A percentile compares a stretch with the other conserved stretches of the same genome.
Conservation (phyloP, 192 early-diverging fungal genomes). For the Coemansia sp. region DNA sequence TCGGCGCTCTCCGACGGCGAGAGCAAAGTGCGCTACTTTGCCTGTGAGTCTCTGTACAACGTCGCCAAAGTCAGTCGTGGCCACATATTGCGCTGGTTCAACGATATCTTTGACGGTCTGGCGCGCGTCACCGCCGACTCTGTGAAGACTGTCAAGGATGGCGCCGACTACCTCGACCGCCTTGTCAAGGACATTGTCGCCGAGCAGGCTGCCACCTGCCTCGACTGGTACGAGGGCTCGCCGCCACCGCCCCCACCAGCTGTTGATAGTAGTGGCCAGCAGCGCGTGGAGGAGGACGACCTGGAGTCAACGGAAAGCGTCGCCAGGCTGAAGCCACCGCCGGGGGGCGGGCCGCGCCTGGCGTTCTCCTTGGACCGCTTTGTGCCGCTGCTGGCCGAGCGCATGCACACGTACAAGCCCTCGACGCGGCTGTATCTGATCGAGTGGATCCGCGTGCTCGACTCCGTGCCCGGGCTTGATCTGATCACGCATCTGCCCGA, state of each 20-base stretch:
- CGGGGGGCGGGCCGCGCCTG: conserved; percentile 17
- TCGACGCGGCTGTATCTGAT: conserved; percentile 91
- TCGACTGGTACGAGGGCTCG: conserved; percentile 56
- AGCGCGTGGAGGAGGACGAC: conserved; percentile 2
- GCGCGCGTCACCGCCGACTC: conserved; percentile 86
- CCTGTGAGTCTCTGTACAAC: conserved; percentile 98
- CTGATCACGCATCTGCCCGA: conserved; percentile 89
- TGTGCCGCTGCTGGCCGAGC: conserved; percentile 91
- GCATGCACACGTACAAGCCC: conserved; percentile 90
- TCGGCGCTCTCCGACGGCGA: too few species aligned
- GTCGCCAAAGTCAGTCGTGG: conserved; percentile 95
- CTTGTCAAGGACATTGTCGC: conserved; percentile 97
- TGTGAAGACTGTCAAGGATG: conserved; percentile 91
- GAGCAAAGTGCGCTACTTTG: conserved; percentile 94
- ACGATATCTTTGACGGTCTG: conserved; percentile 97
- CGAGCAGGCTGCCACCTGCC: conserved; percentile 82
- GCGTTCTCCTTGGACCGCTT: conserved; percentile 93
- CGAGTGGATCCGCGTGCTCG: conserved; percentile 91
- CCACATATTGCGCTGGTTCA: conserved; percentile 89
- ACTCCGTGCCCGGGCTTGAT: conserved; percentile 94
- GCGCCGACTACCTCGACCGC: conserved; percentile 91
- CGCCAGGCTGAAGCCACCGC: too few species aligned
- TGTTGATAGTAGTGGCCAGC: too few species aligned
- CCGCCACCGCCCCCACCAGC: too few species aligned
- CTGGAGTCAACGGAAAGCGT: too few species aligned